Percentiles rank a stretch among this genome's conserved stretches.
Evolutionary conservation across 2,329 filamentous ascomycete species (phyloP).

Genomic region (Monosporascus sp.): DNA sequence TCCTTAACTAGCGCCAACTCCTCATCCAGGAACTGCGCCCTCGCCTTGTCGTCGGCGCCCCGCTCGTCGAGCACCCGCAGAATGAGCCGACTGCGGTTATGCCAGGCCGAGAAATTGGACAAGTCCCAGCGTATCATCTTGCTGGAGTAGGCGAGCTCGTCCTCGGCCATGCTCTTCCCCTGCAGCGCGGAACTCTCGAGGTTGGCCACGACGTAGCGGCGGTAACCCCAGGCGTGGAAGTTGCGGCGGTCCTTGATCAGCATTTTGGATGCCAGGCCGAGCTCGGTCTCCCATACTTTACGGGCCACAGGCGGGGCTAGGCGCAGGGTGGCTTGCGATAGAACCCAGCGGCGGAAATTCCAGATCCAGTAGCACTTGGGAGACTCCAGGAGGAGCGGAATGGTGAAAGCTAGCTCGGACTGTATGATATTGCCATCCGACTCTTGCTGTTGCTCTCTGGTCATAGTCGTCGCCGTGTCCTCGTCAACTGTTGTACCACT

Average conservation of each 20-base stretch:
- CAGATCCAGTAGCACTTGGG: slow-evolving; percentile 99
- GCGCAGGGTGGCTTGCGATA: slow-evolving; percentile 63
- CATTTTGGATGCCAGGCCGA: slow-evolving; percentile 83
- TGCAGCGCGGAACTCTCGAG: slow-evolving; percentile 57
- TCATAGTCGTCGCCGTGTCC: too few relatives aligned
- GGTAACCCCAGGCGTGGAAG: slow-evolving; percentile 95
- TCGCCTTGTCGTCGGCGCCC: slow-evolving; percentile 42
- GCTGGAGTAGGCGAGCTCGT: slow-evolving; percentile 85
- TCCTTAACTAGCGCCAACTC: slow-evolving; percentile 73
- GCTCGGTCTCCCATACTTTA: slow-evolving; percentile 76
- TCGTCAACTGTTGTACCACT: slow-evolving; percentile 45
- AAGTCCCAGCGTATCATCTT: slow-evolving; percentile 81
- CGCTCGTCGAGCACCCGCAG: slow-evolving; percentile 69
- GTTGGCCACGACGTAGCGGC: slow-evolving; percentile 69
- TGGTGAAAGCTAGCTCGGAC: slow-evolving; percentile 73
- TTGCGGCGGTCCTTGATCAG: slow-evolving; percentile 79
- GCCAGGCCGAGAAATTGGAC: slow-evolving; percentile 97
- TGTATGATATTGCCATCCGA: slow-evolving; percentile 51
- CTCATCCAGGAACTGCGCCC: slow-evolving; percentile 60
- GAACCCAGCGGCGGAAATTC: slow-evolving; percentile 87
- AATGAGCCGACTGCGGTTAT: slow-evolving; percentile 81
- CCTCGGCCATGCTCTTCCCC: slow-evolving; percentile 62
- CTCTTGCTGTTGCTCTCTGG: slow-evolving; percentile 5
- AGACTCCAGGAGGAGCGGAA: slow-evolving; percentile 76
- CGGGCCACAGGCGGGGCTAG: slow-evolving; percentile 53